Evolutionary conservation across 2,329 filamentous ascomycete species (phyloP).

Genomic region (Hysterium pulicare): DNA sequence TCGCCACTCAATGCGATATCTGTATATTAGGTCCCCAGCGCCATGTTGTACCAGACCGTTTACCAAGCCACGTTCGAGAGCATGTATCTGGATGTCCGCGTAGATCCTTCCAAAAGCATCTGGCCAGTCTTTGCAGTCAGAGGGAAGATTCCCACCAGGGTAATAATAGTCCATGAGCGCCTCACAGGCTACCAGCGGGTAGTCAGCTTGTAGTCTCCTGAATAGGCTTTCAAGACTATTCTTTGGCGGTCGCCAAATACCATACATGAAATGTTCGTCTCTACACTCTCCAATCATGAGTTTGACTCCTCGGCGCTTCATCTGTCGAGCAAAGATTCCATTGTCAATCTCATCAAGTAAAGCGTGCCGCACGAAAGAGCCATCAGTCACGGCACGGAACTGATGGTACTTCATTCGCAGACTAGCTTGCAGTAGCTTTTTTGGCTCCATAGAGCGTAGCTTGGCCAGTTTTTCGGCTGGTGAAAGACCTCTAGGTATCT

Average conservation of each 20-base stretch:
- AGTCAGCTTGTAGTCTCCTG: conserved; percentile 51
- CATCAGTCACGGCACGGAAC: conserved; percentile 54
- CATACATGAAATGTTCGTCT: conserved; percentile 54
- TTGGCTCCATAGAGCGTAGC: conserved; percentile 41
- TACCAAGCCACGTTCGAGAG: conserved; percentile 51
- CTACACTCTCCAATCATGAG: conserved; percentile 54
- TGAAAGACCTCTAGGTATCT: conserved; percentile 41
- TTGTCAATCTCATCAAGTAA: conserved; percentile 48
- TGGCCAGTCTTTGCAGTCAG: conserved; percentile 43
- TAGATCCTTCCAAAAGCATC: conserved; percentile 55
- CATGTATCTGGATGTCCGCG: conserved; percentile 55
- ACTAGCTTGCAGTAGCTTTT: conserved; percentile 43
- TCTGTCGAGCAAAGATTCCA: conserved; percentile 45
- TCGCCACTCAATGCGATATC: conserved; percentile 56
- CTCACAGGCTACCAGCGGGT: conserved; percentile 44
- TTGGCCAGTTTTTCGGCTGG: conserved; percentile 44
- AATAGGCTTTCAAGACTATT: conserved; percentile 42
- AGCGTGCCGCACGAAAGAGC: conserved; percentile 43
- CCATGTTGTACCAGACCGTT: conserved; percentile 43
- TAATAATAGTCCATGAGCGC: conserved; percentile 47
- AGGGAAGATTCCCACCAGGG: conserved; percentile 38
- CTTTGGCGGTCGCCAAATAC: conserved; percentile 47
- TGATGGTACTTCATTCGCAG: conserved; percentile 48
- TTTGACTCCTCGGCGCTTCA: conserved; percentile 45
- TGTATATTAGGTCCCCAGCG: conserved; percentile 45